phyloP scores from a whole-genome alignment of 1,139 yeast species.

The Maudiozyma humilis region DNA sequence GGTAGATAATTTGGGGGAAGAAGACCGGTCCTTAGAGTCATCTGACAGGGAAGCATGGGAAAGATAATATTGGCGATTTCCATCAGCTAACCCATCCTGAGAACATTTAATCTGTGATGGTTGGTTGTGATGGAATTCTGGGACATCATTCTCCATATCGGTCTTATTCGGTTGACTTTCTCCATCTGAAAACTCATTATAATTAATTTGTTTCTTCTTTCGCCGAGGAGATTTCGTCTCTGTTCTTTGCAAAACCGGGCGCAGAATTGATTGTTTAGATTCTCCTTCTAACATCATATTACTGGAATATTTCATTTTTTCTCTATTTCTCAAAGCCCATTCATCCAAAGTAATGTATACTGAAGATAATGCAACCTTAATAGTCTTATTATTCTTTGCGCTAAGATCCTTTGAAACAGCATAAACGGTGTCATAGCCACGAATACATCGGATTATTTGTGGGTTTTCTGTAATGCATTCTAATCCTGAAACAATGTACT shows the following conservation, averaged over 20 bases:
- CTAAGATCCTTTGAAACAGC: slow-evolving; percentile 30
- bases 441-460: slow-evolving; percentile 39
- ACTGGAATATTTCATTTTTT: slow-evolving; percentile 4
- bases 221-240: slow-evolving; percentile 15
- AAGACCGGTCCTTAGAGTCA: too few relatives aligned
- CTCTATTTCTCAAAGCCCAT: slow-evolving; percentile 26
- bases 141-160: neutral
- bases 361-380: slow-evolving; percentile 19
- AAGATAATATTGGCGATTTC: too few relatives aligned
- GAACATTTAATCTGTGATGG: too few relatives aligned
- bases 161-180: neutral
- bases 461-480: slow-evolving; percentile 22
- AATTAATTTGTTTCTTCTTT: slow-evolving; percentile 6
- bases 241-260: too few relatives aligned
- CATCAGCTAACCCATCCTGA: too few relatives aligned
- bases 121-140: too few relatives aligned
- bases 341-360: slow-evolving; percentile 23
- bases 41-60: too few relatives aligned
- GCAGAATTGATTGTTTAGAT: too few relatives aligned
- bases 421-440: slow-evolving; percentile 50
- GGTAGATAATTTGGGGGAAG: too few relatives aligned
- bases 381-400: slow-evolving; percentile 14
- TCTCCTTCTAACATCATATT: too few relatives aligned
- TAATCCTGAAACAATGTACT: slow-evolving; percentile 42
- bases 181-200: slow-evolving; percentile 1